Percentiles rank a stretch among this genome's conserved stretches.
Evolutionary conservation across 1,284 basidiomycete genomes (phyloP).

Genomic region (Puccinia brachypodii): DNA sequence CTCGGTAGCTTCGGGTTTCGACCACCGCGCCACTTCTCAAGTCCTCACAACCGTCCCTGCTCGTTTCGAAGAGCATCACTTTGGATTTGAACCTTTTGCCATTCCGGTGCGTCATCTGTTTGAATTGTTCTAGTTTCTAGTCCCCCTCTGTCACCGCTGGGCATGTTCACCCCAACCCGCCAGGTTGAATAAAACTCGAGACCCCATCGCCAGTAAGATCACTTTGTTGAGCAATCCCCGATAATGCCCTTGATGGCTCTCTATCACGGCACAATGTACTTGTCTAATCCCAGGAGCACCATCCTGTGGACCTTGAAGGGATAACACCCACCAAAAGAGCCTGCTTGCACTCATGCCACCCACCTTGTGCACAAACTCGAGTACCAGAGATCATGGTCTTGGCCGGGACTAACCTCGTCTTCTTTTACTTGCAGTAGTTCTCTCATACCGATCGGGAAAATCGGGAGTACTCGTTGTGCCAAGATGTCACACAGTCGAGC

Average conservation of each 20-base stretch:
- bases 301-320: not conserved
- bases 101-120: not conserved
- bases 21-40: not conserved
- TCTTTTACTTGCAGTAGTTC: not conserved
- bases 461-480: not conserved
- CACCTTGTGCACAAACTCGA: not conserved
- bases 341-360: too few species aligned
- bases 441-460: not conserved
- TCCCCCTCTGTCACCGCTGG: not conserved
- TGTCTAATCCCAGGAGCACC: not conserved
- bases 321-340: too few species aligned
- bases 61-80: too few species aligned
- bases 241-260: not conserved
- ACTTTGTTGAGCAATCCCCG: not conserved
- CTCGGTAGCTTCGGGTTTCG: not conserved
- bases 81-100: not conserved
- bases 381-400: not conserved
- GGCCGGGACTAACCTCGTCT: not conserved
- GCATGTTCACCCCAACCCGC: too few species aligned
- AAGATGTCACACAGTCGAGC: not conserved
- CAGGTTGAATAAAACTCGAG: not conserved
- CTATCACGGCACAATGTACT: not conserved
- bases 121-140: not conserved
- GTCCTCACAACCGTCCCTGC: not conserved
- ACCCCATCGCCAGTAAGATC: not conserved